These are phyloP conservation scores for Talaromyces verruculosus DNA, from an alignment of 2,329 filamentous ascomycete genomes.

Conservation along the genomic window DNA sequence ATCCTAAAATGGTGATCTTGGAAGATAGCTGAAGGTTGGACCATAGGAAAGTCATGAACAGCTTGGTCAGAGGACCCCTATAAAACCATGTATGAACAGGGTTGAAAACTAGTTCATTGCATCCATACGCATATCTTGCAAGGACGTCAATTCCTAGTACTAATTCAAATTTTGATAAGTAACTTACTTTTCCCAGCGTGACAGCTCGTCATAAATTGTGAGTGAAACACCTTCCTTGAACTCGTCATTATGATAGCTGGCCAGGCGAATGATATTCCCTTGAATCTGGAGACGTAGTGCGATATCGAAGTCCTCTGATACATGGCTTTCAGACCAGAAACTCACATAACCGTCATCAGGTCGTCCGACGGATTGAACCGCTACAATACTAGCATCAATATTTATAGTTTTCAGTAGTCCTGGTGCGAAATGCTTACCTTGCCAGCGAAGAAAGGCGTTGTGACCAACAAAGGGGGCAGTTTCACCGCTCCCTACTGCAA, in stretches of 20 bases:
- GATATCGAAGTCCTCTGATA: constrained; percentile 78
- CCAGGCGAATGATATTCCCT: constrained; percentile 68
- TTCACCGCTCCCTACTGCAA: constrained; percentile 69
- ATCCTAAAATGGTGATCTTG: constrained; percentile 70
- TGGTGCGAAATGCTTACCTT: constrained; percentile 22
- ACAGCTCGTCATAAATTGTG: constrained; percentile 80
- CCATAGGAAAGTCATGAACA: constrained; percentile 72
- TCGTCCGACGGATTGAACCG: constrained; percentile 60
- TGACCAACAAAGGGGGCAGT: constrained; percentile 75
- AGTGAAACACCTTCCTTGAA: constrained; percentile 81
- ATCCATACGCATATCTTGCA: constrained; percentile 63
- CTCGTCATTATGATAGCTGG: constrained; percentile 65
- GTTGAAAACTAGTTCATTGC: constrained; percentile 79
- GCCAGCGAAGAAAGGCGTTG: constrained; percentile 73
- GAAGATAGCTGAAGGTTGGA: constrained; percentile 61
- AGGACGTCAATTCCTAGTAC: constrained; percentile 10
- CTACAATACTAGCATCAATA: constrained; percentile 34
- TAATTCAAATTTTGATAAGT: constrained; percentile 42
- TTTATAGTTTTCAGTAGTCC: neutral
- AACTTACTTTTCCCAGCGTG: constrained; percentile 74
- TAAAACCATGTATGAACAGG: constrained; percentile 71
- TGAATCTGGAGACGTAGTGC: constrained; percentile 67
- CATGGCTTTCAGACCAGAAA: constrained; percentile 73
- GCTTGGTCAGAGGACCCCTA: constrained; percentile 73
- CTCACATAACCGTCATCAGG: constrained; percentile 61